Evolutionary conservation across 768 basidiomycete genomes (phyloP).

Genomic region (Mycena latifolia): DNA sequence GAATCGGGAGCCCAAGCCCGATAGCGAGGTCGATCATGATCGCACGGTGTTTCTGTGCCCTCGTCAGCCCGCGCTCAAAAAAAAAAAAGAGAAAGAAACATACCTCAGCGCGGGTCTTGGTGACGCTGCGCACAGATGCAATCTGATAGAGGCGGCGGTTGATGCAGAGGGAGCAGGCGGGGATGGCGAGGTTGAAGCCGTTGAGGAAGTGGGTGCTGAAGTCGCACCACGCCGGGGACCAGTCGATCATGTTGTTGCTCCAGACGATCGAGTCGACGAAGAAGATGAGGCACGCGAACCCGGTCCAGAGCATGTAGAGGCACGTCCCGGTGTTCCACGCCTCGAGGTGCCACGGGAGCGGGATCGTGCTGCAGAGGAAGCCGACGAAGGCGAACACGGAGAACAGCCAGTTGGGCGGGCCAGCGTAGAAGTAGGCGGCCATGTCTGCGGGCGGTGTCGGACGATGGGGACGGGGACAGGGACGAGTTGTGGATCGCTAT

Average conservation of each 20-base stretch:
- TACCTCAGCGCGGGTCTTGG: constrained; percentile 57
- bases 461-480: constrained; percentile 39
- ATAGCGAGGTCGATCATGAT: constrained; percentile 65
- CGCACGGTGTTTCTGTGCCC: constrained; percentile 55
- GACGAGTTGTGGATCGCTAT: constrained; percentile 47
- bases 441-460: constrained; percentile 12
- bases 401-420: constrained; percentile 59
- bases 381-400: constrained; percentile 66
- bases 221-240: constrained; percentile 76
- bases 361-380: constrained; percentile 68
- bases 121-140: constrained; percentile 63
- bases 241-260: constrained; percentile 68
- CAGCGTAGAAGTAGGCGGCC: constrained; percentile 32
- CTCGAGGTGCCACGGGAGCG: constrained; percentile 79
- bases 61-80: too few relatives aligned
- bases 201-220: constrained; percentile 62
- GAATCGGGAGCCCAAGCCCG: constrained; percentile 64
- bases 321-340: constrained; percentile 77
- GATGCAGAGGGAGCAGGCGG: constrained; percentile 68
- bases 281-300: constrained; percentile 65
- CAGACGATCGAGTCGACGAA: constrained; percentile 81
- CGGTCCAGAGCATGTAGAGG: constrained; percentile 78
- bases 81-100: too few relatives aligned
- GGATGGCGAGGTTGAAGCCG: constrained; percentile 59
- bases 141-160: constrained; percentile 76